These are phyloP conservation scores for Pyrus hybrid DNA, from an alignment of 331 rosid species.

Conservation along the genomic window DNA sequence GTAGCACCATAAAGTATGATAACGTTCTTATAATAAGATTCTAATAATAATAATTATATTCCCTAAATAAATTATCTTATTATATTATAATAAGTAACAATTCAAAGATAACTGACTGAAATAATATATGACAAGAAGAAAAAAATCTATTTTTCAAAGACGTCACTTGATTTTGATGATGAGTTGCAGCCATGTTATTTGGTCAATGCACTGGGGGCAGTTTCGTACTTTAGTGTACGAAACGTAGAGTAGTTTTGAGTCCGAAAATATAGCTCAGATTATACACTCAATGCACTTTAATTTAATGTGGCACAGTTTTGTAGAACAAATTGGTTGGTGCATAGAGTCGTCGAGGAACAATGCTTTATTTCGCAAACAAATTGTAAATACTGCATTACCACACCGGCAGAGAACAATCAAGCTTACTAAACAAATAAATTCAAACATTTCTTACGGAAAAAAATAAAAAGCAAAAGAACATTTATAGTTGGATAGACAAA, in stretches of 20 bases:
- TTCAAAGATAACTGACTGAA: neutral
- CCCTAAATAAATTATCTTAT: no score
- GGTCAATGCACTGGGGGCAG: neutral
- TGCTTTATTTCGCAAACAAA: neutral
- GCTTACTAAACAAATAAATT: neutral
- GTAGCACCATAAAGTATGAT: no score
- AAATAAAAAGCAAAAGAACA: neutral
- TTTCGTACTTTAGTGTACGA: neutral
- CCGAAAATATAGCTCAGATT: neutral
- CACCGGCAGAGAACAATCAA: neutral
- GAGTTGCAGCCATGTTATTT: neutral
- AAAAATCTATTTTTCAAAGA: neutral
- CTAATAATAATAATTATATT: no score
- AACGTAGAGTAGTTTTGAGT: neutral
- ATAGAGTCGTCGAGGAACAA: neutral
- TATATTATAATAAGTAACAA: no score
- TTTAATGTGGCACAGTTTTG: slow-evolving; percentile 8
- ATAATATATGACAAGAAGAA: neutral
- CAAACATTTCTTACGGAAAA: neutral
- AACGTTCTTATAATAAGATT: no score
- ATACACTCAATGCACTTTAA: neutral
- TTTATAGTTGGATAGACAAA: no score
- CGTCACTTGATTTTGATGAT: neutral
- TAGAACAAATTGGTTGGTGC: neutral
- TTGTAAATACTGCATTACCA: no score